phyloP scores from a whole-genome alignment of 331 rosid species.

The Arachis monticola region DNA sequence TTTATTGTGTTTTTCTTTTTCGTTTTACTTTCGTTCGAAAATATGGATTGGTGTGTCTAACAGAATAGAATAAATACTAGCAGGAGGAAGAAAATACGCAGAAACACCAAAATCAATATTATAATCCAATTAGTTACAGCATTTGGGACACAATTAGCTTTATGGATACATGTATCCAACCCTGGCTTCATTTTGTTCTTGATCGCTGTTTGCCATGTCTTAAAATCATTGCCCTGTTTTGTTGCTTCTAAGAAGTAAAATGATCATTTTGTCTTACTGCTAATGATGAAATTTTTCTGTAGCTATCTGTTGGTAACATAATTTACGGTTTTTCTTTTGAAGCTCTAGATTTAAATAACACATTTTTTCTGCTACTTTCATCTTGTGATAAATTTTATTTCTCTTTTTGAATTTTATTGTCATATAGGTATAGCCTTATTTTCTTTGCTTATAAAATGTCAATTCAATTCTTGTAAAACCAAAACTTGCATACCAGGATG shows the following conservation, averaged over 20 bases:
- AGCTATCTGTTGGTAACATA: not conserved
- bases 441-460: not conserved
- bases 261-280: not conserved
- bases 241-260: not conserved
- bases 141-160: too few relatives aligned
- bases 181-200: not conserved
- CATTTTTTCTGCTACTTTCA: slow-evolving; percentile 1
- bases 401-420: not conserved
- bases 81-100: too few relatives aligned
- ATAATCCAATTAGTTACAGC: too few relatives aligned
- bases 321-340: not conserved
- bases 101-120: too few relatives aligned
- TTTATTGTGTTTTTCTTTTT: too few relatives aligned
- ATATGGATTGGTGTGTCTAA: too few relatives aligned
- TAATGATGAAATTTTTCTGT: not conserved
- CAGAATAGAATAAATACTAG: too few relatives aligned
- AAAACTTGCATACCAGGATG: slow-evolving; percentile 4
- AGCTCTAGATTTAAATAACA: slow-evolving; percentile 11
- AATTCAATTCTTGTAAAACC: slow-evolving; percentile 8
- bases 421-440: not conserved
- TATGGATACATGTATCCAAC: not conserved
- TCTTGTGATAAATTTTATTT: not conserved
- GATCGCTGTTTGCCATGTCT: not conserved
- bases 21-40: too few relatives aligned
- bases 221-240: slow-evolving; percentile 11